A percentile compares a stretch with the other conserved stretches of the same genome.
phyloP scores from a whole-genome alignment of 2,329 filamentous ascomycete genomes.

The Tolypocladium tropicale region DNA sequence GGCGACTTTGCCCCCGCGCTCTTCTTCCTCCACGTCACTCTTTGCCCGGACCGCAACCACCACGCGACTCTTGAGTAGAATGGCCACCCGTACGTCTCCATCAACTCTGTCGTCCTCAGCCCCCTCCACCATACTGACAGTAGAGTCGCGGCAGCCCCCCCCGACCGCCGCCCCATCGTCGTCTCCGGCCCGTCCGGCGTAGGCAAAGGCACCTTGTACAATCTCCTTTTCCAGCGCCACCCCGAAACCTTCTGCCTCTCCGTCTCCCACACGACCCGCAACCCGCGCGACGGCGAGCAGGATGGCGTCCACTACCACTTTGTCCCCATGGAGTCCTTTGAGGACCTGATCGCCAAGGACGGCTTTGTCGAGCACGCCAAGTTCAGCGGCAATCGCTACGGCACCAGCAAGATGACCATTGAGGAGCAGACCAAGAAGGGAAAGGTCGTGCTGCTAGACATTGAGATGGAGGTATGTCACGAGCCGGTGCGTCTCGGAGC shows the following conservation, averaged over 20 bases:
- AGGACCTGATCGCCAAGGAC: constrained; percentile 52
- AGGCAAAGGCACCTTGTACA: constrained; percentile 72
- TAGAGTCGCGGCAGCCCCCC: constrained; percentile 14
- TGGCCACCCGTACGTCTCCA: constrained; percentile 11
- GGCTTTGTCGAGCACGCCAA: constrained; percentile 80
- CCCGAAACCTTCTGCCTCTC: constrained; percentile 43
- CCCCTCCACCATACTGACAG: neutral
- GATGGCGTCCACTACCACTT: constrained; percentile 78
- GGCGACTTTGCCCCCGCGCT: neutral
- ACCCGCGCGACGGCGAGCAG: constrained; percentile 63
- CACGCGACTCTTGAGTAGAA: constrained; percentile 6
- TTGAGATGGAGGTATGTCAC: constrained; percentile 76
- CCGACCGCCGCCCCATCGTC: constrained; percentile 53
- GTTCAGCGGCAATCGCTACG: constrained; percentile 81
- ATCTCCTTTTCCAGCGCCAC: constrained; percentile 52
- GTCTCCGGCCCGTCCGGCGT: constrained; percentile 71
- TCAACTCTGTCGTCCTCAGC: neutral
- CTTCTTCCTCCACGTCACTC: neutral
- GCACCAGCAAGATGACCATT: constrained; percentile 72
- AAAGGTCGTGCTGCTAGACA: constrained; percentile 75
- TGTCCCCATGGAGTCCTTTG: constrained; percentile 55
- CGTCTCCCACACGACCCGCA: constrained; percentile 69
- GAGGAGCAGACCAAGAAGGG: constrained; percentile 62
- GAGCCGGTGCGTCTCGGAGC: neutral
- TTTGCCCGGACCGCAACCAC: neutral